Percentiles rank a stretch among this genome's conserved stretches.
These are phyloP conservation scores for Plasmodium gonderi DNA, from an alignment of 169 alveolate species.

Conservation along the genomic window DNA sequence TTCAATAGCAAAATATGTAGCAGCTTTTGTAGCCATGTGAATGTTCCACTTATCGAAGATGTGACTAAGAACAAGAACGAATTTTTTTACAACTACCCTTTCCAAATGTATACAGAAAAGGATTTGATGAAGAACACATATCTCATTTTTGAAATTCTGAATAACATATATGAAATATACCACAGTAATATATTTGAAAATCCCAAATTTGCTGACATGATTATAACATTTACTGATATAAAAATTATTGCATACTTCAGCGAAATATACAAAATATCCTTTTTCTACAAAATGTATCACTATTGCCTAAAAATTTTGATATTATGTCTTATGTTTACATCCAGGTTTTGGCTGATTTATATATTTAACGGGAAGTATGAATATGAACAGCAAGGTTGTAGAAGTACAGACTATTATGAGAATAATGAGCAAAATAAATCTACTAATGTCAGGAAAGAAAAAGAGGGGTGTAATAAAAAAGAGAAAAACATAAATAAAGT, in stretches of 20 bases:
- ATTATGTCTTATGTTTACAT: constrained; percentile 37
- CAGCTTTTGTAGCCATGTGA: not conserved
- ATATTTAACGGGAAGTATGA: constrained; percentile 33
- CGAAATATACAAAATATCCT: constrained; percentile 66
- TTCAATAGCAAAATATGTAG: constrained; percentile 12
- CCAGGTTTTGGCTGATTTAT: constrained; percentile 43
- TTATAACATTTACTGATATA: constrained; percentile 41
- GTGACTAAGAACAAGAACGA: not conserved
- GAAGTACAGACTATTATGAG: not conserved
- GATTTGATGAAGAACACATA: constrained; percentile 32
- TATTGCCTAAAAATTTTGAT: constrained; percentile 33
- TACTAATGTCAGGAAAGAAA: not conserved
- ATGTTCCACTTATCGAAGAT: not conserved
- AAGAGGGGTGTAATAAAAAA: not conserved
- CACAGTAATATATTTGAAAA: constrained; percentile 27
- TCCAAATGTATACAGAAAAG: constrained; percentile 9
- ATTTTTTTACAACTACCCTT: not conserved
- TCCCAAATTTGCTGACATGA: not conserved
- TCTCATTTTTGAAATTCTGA: constrained; percentile 55
- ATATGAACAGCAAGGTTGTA: not conserved
- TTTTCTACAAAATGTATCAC: constrained; percentile 30
- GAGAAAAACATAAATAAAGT: not conserved
- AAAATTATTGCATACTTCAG: constrained; percentile 47
- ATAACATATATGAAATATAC: constrained; percentile 47
- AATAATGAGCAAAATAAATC: not conserved